Conservation (phyloP, 352 stramenopile genomes). For the Globisporangium megalacanthum region DNA sequence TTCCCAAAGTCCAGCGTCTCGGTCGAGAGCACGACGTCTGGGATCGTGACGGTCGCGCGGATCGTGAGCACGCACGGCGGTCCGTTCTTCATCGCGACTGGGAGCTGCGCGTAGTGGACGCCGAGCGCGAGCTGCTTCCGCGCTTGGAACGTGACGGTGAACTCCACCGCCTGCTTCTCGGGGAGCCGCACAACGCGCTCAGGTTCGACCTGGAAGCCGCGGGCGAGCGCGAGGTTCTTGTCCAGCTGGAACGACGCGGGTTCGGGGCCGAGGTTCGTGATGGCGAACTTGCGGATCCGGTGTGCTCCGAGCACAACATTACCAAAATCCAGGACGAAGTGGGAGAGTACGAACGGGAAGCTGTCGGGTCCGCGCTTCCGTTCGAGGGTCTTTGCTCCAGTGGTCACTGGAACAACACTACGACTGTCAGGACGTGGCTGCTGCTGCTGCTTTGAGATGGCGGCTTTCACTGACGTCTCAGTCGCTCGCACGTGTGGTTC, state of each 20-base stretch:
- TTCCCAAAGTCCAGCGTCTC: conserved; percentile 89
- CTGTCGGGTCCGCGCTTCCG: conserved; percentile 28
- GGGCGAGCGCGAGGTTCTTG: conserved; percentile 84
- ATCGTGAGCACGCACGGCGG: conserved; percentile 84
- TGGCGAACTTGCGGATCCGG: conserved; percentile 89
- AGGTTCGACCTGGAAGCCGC: conserved; percentile 91
- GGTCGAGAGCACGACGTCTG: conserved; percentile 79
- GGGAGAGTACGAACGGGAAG: conserved; percentile 80
- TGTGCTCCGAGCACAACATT: conserved; percentile 91
- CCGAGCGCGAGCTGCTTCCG: conserved; percentile 84
- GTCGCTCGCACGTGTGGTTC: conserved; percentile 1
- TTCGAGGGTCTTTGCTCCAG: conserved; percentile 8
- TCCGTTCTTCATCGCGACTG: conserved; percentile 88
- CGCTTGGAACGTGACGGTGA: conserved; percentile 89
- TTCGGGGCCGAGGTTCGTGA: conserved; percentile 89
- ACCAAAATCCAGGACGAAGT: conserved; percentile 93
- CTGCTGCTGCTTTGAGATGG: neutral
- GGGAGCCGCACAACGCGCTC: conserved; percentile 90
- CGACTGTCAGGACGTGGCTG: conserved; percentile 6
- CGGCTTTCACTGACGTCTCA: neutral
- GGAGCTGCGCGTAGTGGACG: conserved; percentile 69
- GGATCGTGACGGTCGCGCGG: conserved; percentile 87
- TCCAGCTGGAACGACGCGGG: conserved; percentile 89
- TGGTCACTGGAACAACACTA: neutral
- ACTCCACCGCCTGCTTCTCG: conserved; percentile 86